Conservation (phyloP, 208 protist species). For the Phytomonas serpens region DNA sequence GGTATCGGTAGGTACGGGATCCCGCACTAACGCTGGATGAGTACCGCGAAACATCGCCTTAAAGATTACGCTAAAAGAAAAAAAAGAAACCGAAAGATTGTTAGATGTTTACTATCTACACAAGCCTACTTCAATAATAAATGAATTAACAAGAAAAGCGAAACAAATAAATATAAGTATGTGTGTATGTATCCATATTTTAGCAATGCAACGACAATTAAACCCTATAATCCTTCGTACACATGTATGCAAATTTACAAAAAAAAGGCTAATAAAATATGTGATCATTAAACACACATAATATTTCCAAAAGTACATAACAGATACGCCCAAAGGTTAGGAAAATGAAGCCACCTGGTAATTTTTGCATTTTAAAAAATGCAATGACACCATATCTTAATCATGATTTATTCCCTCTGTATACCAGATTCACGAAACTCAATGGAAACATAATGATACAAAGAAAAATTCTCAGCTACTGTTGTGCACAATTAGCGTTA, state of each 20-base stretch:
- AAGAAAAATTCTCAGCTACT: constrained; percentile 21
- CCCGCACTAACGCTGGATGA: constrained; percentile 48
- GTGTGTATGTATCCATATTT: neutral
- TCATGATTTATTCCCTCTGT: neutral
- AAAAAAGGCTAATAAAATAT: neutral
- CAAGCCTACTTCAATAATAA: neutral
- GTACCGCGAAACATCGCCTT: constrained; percentile 49
- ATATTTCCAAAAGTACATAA: neutral
- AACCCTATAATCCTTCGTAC: neutral
- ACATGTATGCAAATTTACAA: neutral
- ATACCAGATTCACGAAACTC: neutral
- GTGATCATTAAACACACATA: neutral
- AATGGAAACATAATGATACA: neutral
- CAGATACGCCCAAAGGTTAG: neutral
- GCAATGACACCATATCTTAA: neutral
- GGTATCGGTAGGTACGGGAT: constrained; percentile 80
- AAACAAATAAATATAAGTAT: neutral
- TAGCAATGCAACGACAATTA: neutral
- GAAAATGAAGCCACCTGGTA: neutral
- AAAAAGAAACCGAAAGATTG: neutral
- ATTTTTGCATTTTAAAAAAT: neutral
- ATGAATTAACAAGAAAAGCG: neutral
- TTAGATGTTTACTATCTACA: neutral
- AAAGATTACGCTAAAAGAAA: neutral
- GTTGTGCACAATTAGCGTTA: constrained; percentile 47